Conservation (phyloP, 805 yeast species). For the Sugiyamaella floridensis region DNA sequence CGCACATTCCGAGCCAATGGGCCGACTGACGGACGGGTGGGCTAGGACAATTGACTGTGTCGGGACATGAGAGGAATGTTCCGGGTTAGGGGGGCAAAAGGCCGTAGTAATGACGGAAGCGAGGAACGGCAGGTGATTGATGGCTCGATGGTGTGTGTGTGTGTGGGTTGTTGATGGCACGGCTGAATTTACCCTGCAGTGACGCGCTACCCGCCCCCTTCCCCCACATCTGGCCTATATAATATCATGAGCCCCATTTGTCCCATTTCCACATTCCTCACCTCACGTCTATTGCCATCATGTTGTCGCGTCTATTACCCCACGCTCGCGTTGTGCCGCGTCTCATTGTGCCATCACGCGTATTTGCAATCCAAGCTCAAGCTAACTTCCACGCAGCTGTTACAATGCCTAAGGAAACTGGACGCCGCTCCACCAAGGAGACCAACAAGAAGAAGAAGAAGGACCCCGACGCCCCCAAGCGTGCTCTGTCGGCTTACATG, state of each 20-base stretch:
- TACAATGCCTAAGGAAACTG: conserved; percentile 25
- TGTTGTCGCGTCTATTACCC: neutral
- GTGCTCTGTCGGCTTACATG: conserved; percentile 97
- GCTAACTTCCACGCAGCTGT: conserved; percentile 12
- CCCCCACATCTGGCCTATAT: neutral
- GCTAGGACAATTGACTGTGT: neutral
- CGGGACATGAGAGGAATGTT: neutral
- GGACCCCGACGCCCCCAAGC: conserved; percentile 92
- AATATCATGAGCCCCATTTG: no score
- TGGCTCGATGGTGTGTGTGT: no score
- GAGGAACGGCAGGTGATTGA: no score
- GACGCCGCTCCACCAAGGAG: conserved; percentile 18
- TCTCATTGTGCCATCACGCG: neutral
- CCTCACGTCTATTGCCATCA: no score
- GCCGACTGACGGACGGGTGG: no score
- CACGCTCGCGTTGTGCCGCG: neutral
- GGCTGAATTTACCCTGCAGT: neutral
- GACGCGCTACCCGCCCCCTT: neutral
- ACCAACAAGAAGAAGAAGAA: conserved; percentile 20
- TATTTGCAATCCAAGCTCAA: conserved; percentile 3
- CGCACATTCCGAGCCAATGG: neutral
- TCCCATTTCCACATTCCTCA: no score
- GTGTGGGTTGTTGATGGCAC: neutral
- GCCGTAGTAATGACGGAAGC: no score
- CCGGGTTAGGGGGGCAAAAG: no score